Base-by-base conservation (phyloP, 208 protist genomes). In the Endotrypanum monterogeii region DNA sequence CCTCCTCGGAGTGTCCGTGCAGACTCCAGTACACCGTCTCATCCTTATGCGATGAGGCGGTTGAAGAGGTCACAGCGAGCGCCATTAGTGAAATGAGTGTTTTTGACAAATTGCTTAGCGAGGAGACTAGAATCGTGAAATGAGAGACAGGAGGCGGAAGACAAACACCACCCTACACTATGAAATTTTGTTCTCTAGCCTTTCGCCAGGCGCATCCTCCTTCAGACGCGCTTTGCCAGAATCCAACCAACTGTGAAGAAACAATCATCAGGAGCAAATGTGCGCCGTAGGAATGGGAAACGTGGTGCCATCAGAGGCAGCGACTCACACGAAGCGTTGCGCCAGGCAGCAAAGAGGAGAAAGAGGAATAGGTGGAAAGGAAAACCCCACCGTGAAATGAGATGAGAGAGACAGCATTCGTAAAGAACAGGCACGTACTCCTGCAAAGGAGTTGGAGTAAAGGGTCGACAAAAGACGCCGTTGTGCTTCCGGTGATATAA, bases 1-100 rank as follows among this genome's bases (percentile, higher is more conserved):
- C 83, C 41, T 88, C 82, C 32, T 76, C 86, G 16, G 86, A 62
- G 79, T 96, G 92, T 11, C 92, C 89, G 25, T 83, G 74, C 63
- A 94, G 83, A 56, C 73, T 78, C 87, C 89, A 94, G 14, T 73
- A 54, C 70, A 67, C 44, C 51, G 51, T 25, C 50, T 46, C 77
- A 11, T n/a, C 25, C 1, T 50, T 62, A 32, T 16, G 25, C 12
- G 46, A 39, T 8, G n/a, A 28, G 2, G 70, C 56, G 56, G 67
- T 77, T 50, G 76, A 83, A 41, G 80, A 67, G 2, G 71, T 61
- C 9, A 86, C 75, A 1, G 83, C 25, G 2, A 91, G 76, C 48
- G 84, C 82, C 87, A 91, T 89, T 25, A 12, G 23, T 60, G 37
- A 50, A 6, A 68, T 54, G 18, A 20, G 61, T 39, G n/a, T 9